These are phyloP conservation scores for Cladosporium sp. DNA, from an alignment of 2,329 filamentous ascomycete species.

Conservation along the genomic window DNA sequence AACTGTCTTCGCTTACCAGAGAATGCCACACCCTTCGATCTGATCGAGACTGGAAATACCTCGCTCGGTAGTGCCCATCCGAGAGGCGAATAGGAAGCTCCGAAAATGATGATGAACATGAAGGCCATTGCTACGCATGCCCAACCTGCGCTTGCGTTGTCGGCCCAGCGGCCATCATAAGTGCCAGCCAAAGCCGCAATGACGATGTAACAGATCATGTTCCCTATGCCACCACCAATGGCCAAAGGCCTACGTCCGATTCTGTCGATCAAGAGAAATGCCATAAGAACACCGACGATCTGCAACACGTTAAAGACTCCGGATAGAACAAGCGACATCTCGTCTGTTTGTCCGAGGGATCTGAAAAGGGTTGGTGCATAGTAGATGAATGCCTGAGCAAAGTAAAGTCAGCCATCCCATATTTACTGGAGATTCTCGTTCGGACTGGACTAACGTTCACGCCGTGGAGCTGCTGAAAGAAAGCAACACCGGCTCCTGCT, in stretches of 20 bases:
- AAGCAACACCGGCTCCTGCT: constrained; percentile 47
- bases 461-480: constrained; percentile 43
- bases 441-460: constrained; percentile 25
- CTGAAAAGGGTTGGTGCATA: constrained; percentile 40
- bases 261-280: constrained; percentile 35
- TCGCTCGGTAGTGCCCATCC: constrained; percentile 36
- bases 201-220: constrained; percentile 34
- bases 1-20: constrained; percentile 20
- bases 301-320: constrained; percentile 36
- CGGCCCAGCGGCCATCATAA: constrained; percentile 36
- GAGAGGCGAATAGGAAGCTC: neutral
- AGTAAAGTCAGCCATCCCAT: no score
- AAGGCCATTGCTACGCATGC: constrained; percentile 45
- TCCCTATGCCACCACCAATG: constrained; percentile 35
- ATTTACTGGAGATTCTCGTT: no score
- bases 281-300: constrained; percentile 29
- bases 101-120: constrained; percentile 42
- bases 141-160: constrained; percentile 43
- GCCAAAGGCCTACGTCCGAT: constrained; percentile 36
- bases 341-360: constrained; percentile 26
- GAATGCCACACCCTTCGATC: constrained; percentile 57
- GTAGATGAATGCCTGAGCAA: constrained; percentile 38
- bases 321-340: constrained; percentile 33
- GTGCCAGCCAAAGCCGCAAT: constrained; percentile 47
- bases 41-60: constrained; percentile 54